Evolutionary conservation across 768 basidiomycete genomes (phyloP).

Genomic region (Sarcomyxa edulis): DNA sequence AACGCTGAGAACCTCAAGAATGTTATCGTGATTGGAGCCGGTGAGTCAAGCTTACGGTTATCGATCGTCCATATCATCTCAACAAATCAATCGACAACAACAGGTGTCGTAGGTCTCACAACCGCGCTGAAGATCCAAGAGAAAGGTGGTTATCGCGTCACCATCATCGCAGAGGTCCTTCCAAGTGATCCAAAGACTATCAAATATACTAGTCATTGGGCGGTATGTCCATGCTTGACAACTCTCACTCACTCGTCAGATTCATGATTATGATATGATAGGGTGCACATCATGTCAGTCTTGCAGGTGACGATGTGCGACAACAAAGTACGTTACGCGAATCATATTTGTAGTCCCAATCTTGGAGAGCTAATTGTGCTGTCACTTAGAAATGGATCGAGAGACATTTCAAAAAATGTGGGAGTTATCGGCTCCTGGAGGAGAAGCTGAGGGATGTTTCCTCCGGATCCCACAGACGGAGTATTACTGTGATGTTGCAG

Average conservation of each 20-base stretch:
- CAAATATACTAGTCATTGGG: constrained; percentile 79
- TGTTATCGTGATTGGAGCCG: constrained; percentile 34
- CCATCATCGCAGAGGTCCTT: constrained; percentile 64
- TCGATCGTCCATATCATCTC: background rate
- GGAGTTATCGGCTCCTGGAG: constrained; percentile 59
- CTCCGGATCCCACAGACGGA: constrained; percentile 59
- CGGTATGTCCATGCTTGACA: constrained; percentile 39
- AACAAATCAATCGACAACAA: constrained; percentile 1
- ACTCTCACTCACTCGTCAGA: background rate
- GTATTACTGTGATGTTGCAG: constrained; percentile 39
- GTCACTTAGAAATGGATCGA: constrained; percentile 52
- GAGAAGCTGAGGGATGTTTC: constrained; percentile 55
- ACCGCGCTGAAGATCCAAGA: constrained; percentile 71
- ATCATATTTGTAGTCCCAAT: background rate
- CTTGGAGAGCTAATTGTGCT: constrained; percentile 1
- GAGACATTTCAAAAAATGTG: constrained; percentile 76
- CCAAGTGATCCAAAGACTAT: constrained; percentile 72
- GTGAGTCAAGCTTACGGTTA: constrained; percentile 16
- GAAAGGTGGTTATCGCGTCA: constrained; percentile 54
- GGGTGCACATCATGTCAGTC: constrained; percentile 80
- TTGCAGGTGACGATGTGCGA: constrained; percentile 42
- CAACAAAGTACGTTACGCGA: constrained; percentile 45
- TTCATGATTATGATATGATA: constrained; percentile 18
- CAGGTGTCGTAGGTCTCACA: constrained; percentile 76
- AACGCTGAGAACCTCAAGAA: constrained; percentile 18